A percentile compares a stretch with the other conserved stretches of the same genome.
These are phyloP conservation scores for Lyophyllum shimeji DNA, from an alignment of 768 basidiomycete species.

Conservation along the genomic window DNA sequence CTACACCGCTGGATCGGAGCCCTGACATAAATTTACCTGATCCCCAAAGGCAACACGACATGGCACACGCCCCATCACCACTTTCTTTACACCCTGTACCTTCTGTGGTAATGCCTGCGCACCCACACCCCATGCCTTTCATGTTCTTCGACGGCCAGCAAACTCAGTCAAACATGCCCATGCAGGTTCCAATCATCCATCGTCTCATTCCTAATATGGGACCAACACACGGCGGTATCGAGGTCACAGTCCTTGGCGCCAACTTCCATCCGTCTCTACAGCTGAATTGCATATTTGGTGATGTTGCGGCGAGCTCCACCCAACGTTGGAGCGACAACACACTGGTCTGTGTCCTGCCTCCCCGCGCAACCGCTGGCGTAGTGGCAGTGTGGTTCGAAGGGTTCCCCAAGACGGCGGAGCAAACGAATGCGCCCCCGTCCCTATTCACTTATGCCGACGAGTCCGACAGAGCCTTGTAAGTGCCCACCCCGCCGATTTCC, in stretches of 20 bases:
- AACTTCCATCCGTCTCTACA: constrained; percentile 80
- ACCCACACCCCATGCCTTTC: constrained; percentile 50
- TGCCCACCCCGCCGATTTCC: constrained; percentile 19
- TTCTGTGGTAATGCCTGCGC: constrained; percentile 27
- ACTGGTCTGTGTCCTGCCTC: constrained; percentile 88
- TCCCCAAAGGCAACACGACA: constrained; percentile 22
- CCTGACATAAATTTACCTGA: constrained; percentile 41
- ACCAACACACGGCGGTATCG: constrained; percentile 89
- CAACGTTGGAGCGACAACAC: constrained; percentile 93
- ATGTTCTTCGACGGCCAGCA: constrained; percentile 61
- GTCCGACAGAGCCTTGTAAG: constrained; percentile 84
- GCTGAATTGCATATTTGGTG: constrained; percentile 84
- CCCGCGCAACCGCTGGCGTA: constrained; percentile 74
- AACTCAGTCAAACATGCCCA: constrained; percentile 43
- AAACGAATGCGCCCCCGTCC: constrained; percentile 46
- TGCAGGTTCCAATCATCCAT: constrained; percentile 73
- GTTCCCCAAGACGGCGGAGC: constrained; percentile 58
- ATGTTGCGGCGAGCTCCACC: constrained; percentile 75
- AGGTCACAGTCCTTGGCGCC: constrained; percentile 90
- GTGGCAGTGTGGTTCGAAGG: constrained; percentile 91
- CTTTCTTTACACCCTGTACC: constrained; percentile 24
- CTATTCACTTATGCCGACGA: constrained; percentile 92
- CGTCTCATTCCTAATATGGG: constrained; percentile 82
- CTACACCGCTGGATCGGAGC: constrained; percentile 43
- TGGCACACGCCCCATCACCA: constrained; percentile 25